These are phyloP conservation scores for Umbelopsis sp. DNA, from an alignment of 192 early-diverging fungal genomes.

Conservation along the genomic window DNA sequence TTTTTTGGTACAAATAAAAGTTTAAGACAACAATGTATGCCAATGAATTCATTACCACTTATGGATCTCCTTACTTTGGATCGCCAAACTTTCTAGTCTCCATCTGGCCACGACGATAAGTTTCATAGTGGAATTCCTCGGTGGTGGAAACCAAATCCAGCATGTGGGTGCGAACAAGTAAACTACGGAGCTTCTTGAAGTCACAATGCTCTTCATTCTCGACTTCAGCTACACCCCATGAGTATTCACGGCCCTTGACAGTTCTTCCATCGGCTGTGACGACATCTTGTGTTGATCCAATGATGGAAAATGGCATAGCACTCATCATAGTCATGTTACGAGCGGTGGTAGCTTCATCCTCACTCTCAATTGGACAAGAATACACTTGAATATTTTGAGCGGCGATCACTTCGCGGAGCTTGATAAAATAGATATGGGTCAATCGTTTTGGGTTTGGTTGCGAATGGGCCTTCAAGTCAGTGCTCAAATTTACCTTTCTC, in stretches of 20 bases:
- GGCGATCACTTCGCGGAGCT: slow-evolving; percentile 79
- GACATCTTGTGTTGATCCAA: slow-evolving; percentile 88
- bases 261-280: slow-evolving; percentile 82
- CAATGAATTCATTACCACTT: neutral
- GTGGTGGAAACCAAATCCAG: slow-evolving; percentile 92
- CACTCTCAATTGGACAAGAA: slow-evolving; percentile 76
- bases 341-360: slow-evolving; percentile 77
- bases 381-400: slow-evolving; percentile 87
- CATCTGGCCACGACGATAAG: slow-evolving; percentile 87
- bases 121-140: slow-evolving; percentile 97
- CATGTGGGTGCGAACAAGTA: slow-evolving; percentile 94
- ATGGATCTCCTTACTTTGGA: slow-evolving; percentile 56
- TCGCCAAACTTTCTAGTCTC: slow-evolving; percentile 87
- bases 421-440: slow-evolving; percentile 30
- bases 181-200: slow-evolving; percentile 90
- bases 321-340: slow-evolving; percentile 85
- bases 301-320: slow-evolving; percentile 94
- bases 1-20: neutral
- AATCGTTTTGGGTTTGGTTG: slow-evolving; percentile 13
- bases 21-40: neutral
- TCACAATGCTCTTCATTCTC: slow-evolving; percentile 97
- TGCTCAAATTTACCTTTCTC: slow-evolving; percentile 56
- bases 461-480: neutral
- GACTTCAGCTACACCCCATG: slow-evolving; percentile 96
- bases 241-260: slow-evolving; percentile 89